A percentile compares a stretch with the other conserved stretches of the same genome.
Evolutionary conservation across 2,329 filamentous ascomycete genomes (phyloP).

Genomic region (Alternaria tenuissima): DNA sequence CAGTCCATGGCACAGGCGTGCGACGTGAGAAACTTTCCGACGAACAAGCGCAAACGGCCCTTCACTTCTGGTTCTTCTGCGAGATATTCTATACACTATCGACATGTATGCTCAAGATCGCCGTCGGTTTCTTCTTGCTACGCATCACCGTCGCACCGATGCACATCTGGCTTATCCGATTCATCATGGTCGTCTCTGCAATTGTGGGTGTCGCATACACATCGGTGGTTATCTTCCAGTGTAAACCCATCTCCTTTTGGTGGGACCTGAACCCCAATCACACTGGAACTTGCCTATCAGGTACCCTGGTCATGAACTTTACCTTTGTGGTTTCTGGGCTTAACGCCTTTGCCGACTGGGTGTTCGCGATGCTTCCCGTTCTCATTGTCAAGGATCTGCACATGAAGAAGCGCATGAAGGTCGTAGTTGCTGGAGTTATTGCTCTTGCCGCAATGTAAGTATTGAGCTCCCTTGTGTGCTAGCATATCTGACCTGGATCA

Average conservation of each 20-base stretch:
- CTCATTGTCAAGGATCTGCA: slow-evolving; percentile 64
- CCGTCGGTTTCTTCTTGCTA: slow-evolving; percentile 61
- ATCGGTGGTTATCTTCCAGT: slow-evolving; percentile 62
- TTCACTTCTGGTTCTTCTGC: slow-evolving; percentile 61
- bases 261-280: slow-evolving; percentile 53
- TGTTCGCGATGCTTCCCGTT: slow-evolving; percentile 47
- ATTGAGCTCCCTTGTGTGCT: not conserved
- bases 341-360: slow-evolving; percentile 42
- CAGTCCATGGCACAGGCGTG: slow-evolving; percentile 50
- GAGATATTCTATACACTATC: slow-evolving; percentile 62
- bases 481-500: slow-evolving; percentile 13
- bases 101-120: slow-evolving; percentile 58
- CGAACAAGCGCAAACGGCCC: slow-evolving; percentile 33
- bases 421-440: slow-evolving; percentile 62
- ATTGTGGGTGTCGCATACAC: slow-evolving; percentile 58
- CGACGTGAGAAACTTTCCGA: slow-evolving; percentile 43
- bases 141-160: slow-evolving; percentile 57
- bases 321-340: slow-evolving; percentile 52
- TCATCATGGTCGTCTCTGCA: slow-evolving; percentile 55
- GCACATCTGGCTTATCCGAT: slow-evolving; percentile 57
- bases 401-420: slow-evolving; percentile 62
- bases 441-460: slow-evolving; percentile 54
- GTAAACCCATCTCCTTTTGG: slow-evolving; percentile 59
- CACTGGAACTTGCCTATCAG: slow-evolving; percentile 52
- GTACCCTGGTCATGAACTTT: slow-evolving; percentile 59